These are phyloP conservation scores for Alternaria incomplexa DNA, from an alignment of 2,329 filamentous ascomycete genomes.

Conservation along the genomic window DNA sequence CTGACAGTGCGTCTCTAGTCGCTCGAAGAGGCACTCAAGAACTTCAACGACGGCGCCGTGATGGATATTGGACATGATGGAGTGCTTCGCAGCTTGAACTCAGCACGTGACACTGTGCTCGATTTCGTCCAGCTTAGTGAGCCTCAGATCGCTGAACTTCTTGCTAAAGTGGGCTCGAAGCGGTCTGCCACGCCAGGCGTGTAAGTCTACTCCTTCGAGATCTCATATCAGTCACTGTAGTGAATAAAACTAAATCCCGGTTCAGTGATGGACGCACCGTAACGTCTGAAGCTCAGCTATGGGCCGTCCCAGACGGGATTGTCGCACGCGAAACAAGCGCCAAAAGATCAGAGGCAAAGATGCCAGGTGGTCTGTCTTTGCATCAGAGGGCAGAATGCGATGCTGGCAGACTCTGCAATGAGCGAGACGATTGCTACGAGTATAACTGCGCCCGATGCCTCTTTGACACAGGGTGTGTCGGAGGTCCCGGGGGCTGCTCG, in stretches of 20 bases:
- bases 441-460: background rate
- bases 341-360: accelerated
- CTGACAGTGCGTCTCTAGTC: background rate
- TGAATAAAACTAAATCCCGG: no score
- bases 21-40: background rate
- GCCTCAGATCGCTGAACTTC: background rate
- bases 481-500: no score
- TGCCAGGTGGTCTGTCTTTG: background rate
- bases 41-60: background rate
- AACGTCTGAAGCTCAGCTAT: background rate
- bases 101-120: background rate
- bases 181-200: no score
- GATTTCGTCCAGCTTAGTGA: background rate
- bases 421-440: no score
- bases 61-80: background rate
- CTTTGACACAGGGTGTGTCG: no score
- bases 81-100: background rate
- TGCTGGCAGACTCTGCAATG: no score
- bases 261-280: background rate
- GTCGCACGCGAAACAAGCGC: accelerated
- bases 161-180: background rate
- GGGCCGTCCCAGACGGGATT: background rate
- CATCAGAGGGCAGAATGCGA: background rate
- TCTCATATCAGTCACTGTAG: no score
- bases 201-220: no score